phyloP scores from a whole-genome alignment of 2,329 filamentous ascomycete genomes.

The Lasiodiplodia theobromae region DNA sequence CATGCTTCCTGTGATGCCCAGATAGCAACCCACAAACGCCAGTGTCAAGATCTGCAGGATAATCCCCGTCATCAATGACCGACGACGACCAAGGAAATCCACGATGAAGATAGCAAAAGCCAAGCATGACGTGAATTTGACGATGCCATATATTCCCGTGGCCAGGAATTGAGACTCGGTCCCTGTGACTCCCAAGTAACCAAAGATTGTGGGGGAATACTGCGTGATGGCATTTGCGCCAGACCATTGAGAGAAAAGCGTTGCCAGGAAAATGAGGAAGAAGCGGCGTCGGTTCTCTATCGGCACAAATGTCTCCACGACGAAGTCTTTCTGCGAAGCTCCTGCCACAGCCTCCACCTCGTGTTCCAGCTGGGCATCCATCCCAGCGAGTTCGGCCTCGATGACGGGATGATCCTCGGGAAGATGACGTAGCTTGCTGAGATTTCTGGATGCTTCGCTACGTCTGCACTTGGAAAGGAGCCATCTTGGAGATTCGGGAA shows the following conservation, averaged over 20 bases:
- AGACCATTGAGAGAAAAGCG: constrained; percentile 32
- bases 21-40: constrained; percentile 35
- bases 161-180: constrained; percentile 32
- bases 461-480: no score
- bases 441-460: no score
- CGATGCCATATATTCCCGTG: constrained; percentile 33
- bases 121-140: constrained; percentile 34
- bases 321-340: no score
- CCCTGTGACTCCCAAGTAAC: constrained; percentile 32
- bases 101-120: constrained; percentile 43
- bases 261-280: no score
- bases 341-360: no score
- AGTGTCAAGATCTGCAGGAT: constrained; percentile 35
- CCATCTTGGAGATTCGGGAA: no score
- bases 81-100: constrained; percentile 37
- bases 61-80: constrained; percentile 47
- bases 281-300: no score
- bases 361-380: no score
- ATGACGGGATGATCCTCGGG: no score
- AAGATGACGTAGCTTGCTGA: no score
- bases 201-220: constrained; percentile 33
- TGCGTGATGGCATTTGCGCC: constrained; percentile 34
- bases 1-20: constrained; percentile 28
- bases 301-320: no score
- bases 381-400: no score